phyloP scores from a whole-genome alignment of 768 basidiomycete species.

The Russula compacta region DNA sequence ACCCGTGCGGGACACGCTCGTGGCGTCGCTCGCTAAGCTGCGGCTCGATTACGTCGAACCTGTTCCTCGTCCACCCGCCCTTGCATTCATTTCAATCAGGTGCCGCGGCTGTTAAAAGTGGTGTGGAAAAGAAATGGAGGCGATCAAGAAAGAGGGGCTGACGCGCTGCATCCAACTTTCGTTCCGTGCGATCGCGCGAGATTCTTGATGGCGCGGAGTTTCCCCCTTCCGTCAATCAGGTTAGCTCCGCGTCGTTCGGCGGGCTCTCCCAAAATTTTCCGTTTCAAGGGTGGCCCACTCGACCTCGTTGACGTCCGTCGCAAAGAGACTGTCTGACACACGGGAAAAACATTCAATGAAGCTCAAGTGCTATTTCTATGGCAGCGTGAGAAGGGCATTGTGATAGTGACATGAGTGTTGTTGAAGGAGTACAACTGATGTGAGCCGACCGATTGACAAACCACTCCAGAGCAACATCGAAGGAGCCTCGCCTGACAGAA shows the following conservation, averaged over 20 bases:
- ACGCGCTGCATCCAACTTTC: constrained; percentile 41
- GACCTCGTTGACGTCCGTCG: constrained; percentile 32
- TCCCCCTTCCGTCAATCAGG: constrained; percentile 47
- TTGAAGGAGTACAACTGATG: background rate
- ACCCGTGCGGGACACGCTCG: constrained; percentile 32
- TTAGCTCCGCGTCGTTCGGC: constrained; percentile 31
- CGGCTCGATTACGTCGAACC: constrained; percentile 33
- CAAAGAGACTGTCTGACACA: constrained; percentile 21
- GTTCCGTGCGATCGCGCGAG: constrained; percentile 33
- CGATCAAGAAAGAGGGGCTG: constrained; percentile 34
- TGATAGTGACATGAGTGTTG: constrained; percentile 28
- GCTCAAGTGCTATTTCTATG: constrained; percentile 28
- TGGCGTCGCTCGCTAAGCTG: constrained; percentile 34
- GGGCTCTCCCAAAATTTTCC: constrained; percentile 34
- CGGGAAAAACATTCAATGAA: constrained; percentile 23
- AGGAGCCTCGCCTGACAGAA: constrained; percentile 36
- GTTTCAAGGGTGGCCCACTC: constrained; percentile 31
- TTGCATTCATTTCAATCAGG: constrained; percentile 5
- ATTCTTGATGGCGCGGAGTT: constrained; percentile 37
- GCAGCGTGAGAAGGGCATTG: constrained; percentile 27
- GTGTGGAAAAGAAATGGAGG: constrained; percentile 39
- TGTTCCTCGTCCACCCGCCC: constrained; percentile 39
- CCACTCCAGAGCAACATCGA: constrained; percentile 31
- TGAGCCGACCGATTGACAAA: background rate
- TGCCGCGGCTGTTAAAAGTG: constrained; percentile 25